Base-by-base conservation (phyloP, 2,329 filamentous ascomycete species). In the Sclerotinia subarctica region DNA sequence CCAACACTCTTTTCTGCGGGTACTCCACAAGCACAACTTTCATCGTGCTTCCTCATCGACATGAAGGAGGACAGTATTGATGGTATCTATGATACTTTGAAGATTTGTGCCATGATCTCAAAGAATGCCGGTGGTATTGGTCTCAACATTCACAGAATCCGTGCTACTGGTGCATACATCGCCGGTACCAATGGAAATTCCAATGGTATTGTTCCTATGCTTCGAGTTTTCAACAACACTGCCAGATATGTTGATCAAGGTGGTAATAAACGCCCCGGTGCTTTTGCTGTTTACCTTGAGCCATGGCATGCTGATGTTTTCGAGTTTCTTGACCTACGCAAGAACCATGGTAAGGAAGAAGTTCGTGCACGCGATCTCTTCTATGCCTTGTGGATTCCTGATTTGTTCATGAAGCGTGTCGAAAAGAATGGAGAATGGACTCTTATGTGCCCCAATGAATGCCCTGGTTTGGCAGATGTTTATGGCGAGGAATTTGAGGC, bases 41-140 rank as follows among this genome's bases (percentile, higher is more conserved):
- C 95, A 3, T 99, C 95, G 21, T 99, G 95, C 85, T 99, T 99
- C 88, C 86, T 99, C 67, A 93, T 99, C 74, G 95, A 98, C 81
- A 98, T 99, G 90, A 99, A 98, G 85, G 94, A 97, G 64, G 95
- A 99, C 82, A 97, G 94, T 81, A 99, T 99, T 78, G 95, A 99
- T 74, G 95, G 95, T 74, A 99, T 99, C 79, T 99, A 99, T 78
- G 95, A 99, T 78, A 99, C 95, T 24, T 87, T 99, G 75, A 99
- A 99, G 88, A 98, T 93, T 1, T 99, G 95, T 82, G 95, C 95
- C 74, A 94, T 99, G 93, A 99, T 99, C 81, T 99, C 95, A 78
- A 99, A 99, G 88, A 98, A 95, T 82, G 95, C 95, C 74, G 95
- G 95, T 80, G 95, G 95, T 79, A 98, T 99, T 79, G 95, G 95